A percentile compares a stretch with the other conserved stretches of the same genome.
These are phyloP conservation scores for Trichoderma atrobrunneum DNA, from an alignment of 2,329 filamentous ascomycete genomes.

Conservation along the genomic window DNA sequence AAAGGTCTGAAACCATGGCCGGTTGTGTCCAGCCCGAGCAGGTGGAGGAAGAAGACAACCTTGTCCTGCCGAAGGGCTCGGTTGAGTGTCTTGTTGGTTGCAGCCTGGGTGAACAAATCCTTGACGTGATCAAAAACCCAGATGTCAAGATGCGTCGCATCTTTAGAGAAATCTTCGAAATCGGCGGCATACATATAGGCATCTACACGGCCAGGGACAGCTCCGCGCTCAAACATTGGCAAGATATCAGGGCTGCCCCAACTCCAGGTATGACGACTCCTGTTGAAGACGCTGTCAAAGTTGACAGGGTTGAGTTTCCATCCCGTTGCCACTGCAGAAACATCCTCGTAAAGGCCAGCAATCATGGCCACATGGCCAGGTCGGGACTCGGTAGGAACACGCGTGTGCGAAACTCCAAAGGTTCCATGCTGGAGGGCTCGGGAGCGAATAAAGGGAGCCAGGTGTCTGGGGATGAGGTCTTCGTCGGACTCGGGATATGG, in stretches of 20 bases:
- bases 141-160: constrained; percentile 76
- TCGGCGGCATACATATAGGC: constrained; percentile 82
- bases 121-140: constrained; percentile 98
- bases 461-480: constrained; percentile 69
- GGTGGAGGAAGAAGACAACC: constrained; percentile 89
- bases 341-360: constrained; percentile 94
- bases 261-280: constrained; percentile 95
- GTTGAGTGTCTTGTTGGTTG: constrained; percentile 71
- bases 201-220: constrained; percentile 80
- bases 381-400: constrained; percentile 93
- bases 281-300: constrained; percentile 98
- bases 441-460: constrained; percentile 89
- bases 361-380: constrained; percentile 97
- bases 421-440: constrained; percentile 85
- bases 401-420: constrained; percentile 95
- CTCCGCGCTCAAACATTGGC: constrained; percentile 95
- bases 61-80: constrained; percentile 75
- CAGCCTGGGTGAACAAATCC: constrained; percentile 76
- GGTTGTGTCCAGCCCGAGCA: constrained; percentile 86
- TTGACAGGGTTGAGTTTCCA: constrained; percentile 99
- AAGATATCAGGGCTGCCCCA: constrained; percentile 98
- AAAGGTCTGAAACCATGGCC: constrained; percentile 87
- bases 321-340: constrained; percentile 92
- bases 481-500: constrained; percentile 68
- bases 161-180: constrained; percentile 82